A percentile compares a stretch with the other conserved stretches of the same genome.
phyloP scores from a whole-genome alignment of 345 rosid genomes.

The Abelmoschus esculentus region DNA sequence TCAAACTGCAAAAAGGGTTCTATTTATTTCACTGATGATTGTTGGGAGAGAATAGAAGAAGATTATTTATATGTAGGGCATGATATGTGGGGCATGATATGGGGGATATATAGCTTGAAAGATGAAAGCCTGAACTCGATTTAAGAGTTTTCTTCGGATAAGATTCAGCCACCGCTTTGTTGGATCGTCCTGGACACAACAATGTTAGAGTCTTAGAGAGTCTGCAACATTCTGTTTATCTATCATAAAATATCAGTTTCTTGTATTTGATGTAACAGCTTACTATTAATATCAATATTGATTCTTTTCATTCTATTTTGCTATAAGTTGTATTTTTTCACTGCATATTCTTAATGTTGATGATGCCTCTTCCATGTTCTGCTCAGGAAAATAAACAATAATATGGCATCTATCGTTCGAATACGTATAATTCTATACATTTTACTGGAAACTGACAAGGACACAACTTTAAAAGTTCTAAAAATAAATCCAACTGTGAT shows the following conservation, averaged over 20 bases:
- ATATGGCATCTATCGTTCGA: too few relatives aligned
- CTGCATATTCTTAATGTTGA: not conserved
- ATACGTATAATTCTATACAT: too few relatives aligned
- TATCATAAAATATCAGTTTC: not conserved
- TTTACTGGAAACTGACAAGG: too few relatives aligned
- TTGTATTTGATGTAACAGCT: not conserved
- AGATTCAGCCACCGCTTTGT: constrained; percentile 8
- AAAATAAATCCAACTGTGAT: too few relatives aligned
- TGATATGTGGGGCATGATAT: too few relatives aligned
- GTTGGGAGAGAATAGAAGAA: not conserved
- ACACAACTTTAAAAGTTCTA: too few relatives aligned
- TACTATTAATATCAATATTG: not conserved
- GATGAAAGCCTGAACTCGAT: not conserved
- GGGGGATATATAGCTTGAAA: not conserved
- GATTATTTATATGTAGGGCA: not conserved
- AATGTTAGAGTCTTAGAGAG: not conserved
- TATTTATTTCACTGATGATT: constrained; percentile 6
- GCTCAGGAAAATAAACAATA: not conserved
- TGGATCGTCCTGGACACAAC: constrained; percentile 2
- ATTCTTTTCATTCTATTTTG: not conserved
- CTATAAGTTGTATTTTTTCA: not conserved
- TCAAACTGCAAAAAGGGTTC: not conserved
- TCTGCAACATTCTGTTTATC: not conserved
- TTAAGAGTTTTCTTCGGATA: not conserved
- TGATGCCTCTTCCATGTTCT: not conserved